Evolutionary conservation across 2,329 filamentous ascomycete genomes (phyloP).

Genomic region (Fusarium sp.): DNA sequence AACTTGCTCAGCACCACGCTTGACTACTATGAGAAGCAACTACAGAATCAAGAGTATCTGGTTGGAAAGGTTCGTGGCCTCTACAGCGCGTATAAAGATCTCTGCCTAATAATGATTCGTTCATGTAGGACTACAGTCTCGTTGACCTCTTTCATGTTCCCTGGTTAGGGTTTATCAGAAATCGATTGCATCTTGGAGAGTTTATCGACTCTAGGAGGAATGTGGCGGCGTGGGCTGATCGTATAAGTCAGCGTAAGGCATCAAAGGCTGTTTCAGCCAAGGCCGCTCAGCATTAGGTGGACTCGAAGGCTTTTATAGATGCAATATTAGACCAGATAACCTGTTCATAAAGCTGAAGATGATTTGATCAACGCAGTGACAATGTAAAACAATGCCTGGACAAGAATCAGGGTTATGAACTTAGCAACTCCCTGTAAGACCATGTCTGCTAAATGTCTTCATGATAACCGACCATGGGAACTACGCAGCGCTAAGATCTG

Average conservation of each 20-base stretch:
- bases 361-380: background rate
- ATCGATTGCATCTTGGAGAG: background rate
- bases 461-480: background rate
- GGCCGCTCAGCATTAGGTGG: background rate
- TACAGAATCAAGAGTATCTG: background rate
- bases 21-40: background rate
- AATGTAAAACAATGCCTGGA: rapidly evolving
- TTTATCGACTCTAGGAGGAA: background rate
- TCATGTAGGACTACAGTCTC: background rate
- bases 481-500: too few relatives aligned
- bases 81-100: rapidly evolving
- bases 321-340: rapidly evolving
- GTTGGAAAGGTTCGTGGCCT: background rate
- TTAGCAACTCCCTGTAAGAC: rapidly evolving
- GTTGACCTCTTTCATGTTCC: background rate
- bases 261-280: background rate
- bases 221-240: background rate
- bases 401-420: rapidly evolving
- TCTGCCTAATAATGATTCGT: background rate
- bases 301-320: background rate
- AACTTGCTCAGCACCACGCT: background rate
- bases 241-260: background rate
- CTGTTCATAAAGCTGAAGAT: rapidly evolving
- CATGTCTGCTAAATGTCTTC: background rate
- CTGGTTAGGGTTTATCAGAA: background rate